Base-by-base conservation (phyloP, 495 filamentous ascomycete genomes). In the Penicillium waksmanii region DNA sequence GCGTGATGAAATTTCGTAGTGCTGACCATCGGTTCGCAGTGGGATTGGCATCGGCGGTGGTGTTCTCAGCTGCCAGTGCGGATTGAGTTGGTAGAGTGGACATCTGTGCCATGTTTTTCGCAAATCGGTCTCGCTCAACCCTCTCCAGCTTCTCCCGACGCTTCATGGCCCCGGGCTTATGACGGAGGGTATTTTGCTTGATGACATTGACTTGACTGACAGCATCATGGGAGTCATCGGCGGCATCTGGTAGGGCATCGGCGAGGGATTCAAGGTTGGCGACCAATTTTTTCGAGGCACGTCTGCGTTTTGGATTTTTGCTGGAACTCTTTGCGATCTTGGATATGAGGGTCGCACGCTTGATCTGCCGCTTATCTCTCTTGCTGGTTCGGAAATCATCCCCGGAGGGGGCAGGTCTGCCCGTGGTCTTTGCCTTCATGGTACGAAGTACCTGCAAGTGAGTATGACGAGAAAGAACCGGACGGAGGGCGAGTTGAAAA, bases 91-190 rank as follows among this genome's bases (percentile, higher is more conserved):
- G 64, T 11, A 73, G 76, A 64, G 36, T 70, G 42, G 60, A 82
- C 80, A 65, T 74, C 57, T 85, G 80, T 40, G 89, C 92, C 80
- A 98, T 75, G 72, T 93, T 97, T 73, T 78, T 82, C 56, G 83
- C 86, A 67, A 97, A 97, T 57, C 93, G 79, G 72, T 91, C 86
- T 69, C 88, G 85, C 81, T 98, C 94, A 62, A 79, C 72, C 72
- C 77, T 84, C 52, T 96, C 89, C 27, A 97, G 42, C 71, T 84
- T 86, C 72, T 92, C 91, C 75, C 89, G 93, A 63, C 85, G 80
- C 82, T 92, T 96, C 78, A 91, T 78, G 13, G 91, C 91, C 0
- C 94, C 93, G 0, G 89, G 90, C 51, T 87, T 74, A 53, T 80
- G 84, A 67, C 82, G 87, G 55, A 98, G 63, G 47, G 86, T 91